Base-by-base conservation (phyloP, 495 filamentous ascomycete genomes). In the Podospora didyma region DNA sequence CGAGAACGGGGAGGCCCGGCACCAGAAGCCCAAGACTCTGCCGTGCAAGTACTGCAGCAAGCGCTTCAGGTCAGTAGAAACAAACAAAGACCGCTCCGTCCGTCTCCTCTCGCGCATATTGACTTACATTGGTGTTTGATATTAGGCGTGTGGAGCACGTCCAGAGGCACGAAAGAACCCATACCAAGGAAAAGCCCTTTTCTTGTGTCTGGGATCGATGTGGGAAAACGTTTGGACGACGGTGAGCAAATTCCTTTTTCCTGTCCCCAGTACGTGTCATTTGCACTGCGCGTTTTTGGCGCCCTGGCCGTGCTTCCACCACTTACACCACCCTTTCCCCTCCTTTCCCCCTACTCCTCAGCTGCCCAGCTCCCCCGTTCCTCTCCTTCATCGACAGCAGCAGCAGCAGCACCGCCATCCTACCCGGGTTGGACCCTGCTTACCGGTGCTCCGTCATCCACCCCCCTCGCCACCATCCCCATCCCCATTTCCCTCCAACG, bases 181-280 rank as follows among this genome's bases (percentile, higher is more conserved):
- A 84, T 73, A 84, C 80, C 63, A 82, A 82, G 62, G 77, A 81
- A 66, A 83, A 82, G 66, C 81, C 81, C 2, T 84, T 82, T 65
- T 71, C 74, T 39, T 84, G 81, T 53, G 62, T 61, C 59, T 79
- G 75, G 75, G 68, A 68, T 61, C 66, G 75, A 42, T 84, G 81
- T 66, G 79, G 77, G 57, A 82, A 82, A 65, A 79, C 75, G 3
- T 84, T 83, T 69, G 78, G 78, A 57, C 73, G 81, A 61, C 76
- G 79, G 80, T 82, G 66, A 73, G 75, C 46, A 51, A 45, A 46
- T 42, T 42, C 39, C 12, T 42, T 42, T 61, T 66, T 31, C 20
- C 56, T 63, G 50, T 42, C 28, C 49, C 56, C 39, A 41, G 12
- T 49, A 48, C 35, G 5, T 52, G 41, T 51, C 49, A 49, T 39